Evolutionary conservation across 2,329 filamentous ascomycete species (phyloP).

Genomic region (Neofusicoccum laricinum): DNA sequence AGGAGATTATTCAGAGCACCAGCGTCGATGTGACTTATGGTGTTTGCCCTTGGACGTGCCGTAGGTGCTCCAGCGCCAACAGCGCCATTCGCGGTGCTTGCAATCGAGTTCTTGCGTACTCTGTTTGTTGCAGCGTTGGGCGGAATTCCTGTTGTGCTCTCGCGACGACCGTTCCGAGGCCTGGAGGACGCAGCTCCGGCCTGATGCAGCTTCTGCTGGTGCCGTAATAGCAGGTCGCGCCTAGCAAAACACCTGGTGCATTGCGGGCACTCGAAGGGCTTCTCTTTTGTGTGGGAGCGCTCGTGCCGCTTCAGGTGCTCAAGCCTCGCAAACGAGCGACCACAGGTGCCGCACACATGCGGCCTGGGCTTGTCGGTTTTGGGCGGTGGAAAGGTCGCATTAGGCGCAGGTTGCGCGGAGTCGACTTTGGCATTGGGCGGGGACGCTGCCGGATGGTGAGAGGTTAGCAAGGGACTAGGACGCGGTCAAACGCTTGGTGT

Average conservation of each 20-base stretch:
- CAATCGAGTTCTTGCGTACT: slow-evolving; percentile 90
- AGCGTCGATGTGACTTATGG: slow-evolving; percentile 88
- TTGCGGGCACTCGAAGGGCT: slow-evolving; percentile 95
- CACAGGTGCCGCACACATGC: slow-evolving; percentile 88
- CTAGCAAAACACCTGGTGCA: slow-evolving; percentile 93
- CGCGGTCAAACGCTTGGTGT: neutral
- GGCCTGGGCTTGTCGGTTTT: slow-evolving; percentile 98
- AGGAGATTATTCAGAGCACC: slow-evolving; percentile 68
- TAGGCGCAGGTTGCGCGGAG: slow-evolving; percentile 5
- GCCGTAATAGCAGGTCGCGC: slow-evolving; percentile 83
- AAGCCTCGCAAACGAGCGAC: slow-evolving; percentile 86
- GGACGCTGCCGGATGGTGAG: neutral
- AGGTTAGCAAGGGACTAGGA: slow-evolving; percentile 1
- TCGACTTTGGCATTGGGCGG: slow-evolving; percentile 13
- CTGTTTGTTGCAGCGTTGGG: slow-evolving; percentile 63
- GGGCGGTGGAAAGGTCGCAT: slow-evolving; percentile 65
- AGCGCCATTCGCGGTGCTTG: slow-evolving; percentile 52
- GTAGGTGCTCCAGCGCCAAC: slow-evolving; percentile 46
- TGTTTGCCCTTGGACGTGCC: slow-evolving; percentile 82
- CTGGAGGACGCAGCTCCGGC: slow-evolving; percentile 83
- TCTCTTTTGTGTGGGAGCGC: slow-evolving; percentile 97
- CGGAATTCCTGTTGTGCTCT: slow-evolving; percentile 76
- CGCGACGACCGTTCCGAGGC: slow-evolving; percentile 76
- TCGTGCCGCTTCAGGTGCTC: slow-evolving; percentile 98
- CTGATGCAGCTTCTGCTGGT: slow-evolving; percentile 98